Evolutionary conservation across 805 yeast genomes (phyloP), one percentile per base, ranked within the genome.

Genomic region (Nakazawaea populi): DNA sequence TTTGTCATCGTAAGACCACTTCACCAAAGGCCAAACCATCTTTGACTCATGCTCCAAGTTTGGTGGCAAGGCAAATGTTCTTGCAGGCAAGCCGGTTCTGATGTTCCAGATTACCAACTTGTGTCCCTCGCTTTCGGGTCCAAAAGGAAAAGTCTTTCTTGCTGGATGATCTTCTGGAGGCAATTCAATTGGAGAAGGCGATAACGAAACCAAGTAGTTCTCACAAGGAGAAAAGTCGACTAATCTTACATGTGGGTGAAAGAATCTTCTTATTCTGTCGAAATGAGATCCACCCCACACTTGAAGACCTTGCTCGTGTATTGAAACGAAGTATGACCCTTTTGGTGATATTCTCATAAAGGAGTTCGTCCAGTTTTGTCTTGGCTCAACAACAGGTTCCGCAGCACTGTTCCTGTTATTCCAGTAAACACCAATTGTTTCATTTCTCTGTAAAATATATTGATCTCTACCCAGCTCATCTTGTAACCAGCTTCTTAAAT

Each of bases 181-280:
- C 36, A 83, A 70, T 34, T 75, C 65, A 60, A 94, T 86, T 52
- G 97, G 94, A 46, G 84, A 81, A 42, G 92, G 88, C 4, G 98
- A 89, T 63, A 90, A 82, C 8, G 98, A 89, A 52, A 94, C 92
- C 70, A 95, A 73, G 63, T 76, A 95, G 64, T 83, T 87, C 71
- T 94, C 99, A 62, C 82, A 82, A 54, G 98, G 97, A 44, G 97
- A 89, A 62, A 94, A 87, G 67, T 91, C 96, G 52, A 92, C 78
- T 58, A 90, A 79, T 66, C 94, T 80, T 44, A 90, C 97, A 63
- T 89, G 89, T 52, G 89, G 91, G 66, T 94, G 99, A 54, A 83
- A 77, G 64, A 87, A 89, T 69, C 89, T 84, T 60, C 77, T 81
- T 59, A 89, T 73, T 60, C 87, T 78, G 56, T 77, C 81, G 64